phyloP scores from a whole-genome alignment of 2,329 filamentous ascomycete genomes.

The Aspergillus melleus region DNA sequence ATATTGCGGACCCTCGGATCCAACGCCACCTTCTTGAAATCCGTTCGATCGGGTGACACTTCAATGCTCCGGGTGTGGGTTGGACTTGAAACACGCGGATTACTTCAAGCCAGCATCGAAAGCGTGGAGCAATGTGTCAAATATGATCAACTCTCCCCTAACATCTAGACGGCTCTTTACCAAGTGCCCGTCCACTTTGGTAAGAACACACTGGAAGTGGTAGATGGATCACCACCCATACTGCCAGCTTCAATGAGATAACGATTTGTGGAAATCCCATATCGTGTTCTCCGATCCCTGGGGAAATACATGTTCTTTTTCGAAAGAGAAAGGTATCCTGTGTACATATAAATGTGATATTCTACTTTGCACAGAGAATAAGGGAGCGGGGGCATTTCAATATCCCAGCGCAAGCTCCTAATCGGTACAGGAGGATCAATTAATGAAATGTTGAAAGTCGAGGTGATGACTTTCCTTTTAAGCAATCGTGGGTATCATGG shows the following conservation, averaged over 20 bases:
- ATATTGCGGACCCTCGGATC: constrained; percentile 86
- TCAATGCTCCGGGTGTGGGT: constrained; percentile 90
- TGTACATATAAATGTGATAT: background rate
- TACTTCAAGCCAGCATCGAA: constrained; percentile 86
- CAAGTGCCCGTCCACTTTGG: background rate
- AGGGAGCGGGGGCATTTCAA: too few relatives aligned
- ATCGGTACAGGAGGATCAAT: background rate
- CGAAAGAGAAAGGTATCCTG: background rate
- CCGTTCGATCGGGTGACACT: constrained; percentile 71
- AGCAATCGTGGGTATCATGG: background rate
- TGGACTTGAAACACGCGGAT: constrained; percentile 82
- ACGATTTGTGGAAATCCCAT: too few relatives aligned
- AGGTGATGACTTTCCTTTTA: background rate
- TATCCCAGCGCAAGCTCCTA: too few relatives aligned
- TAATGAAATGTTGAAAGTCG: background rate
- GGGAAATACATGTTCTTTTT: too few relatives aligned
- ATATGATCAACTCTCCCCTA: constrained; percentile 84
- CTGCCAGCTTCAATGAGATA: too few relatives aligned
- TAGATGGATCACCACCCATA: too few relatives aligned
- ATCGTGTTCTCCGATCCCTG: too few relatives aligned
- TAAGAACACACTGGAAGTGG: too few relatives aligned
- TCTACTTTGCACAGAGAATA: too few relatives aligned
- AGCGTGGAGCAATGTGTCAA: constrained; percentile 89
- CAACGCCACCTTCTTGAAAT: constrained; percentile 52
- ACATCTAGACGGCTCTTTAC: constrained; percentile 57